Percentiles rank a stretch among this genome's conserved stretches.
These are phyloP conservation scores for Scenedesmus sp. DNA, from an alignment of 163 green algal genomes.

Conservation along the genomic window DNA sequence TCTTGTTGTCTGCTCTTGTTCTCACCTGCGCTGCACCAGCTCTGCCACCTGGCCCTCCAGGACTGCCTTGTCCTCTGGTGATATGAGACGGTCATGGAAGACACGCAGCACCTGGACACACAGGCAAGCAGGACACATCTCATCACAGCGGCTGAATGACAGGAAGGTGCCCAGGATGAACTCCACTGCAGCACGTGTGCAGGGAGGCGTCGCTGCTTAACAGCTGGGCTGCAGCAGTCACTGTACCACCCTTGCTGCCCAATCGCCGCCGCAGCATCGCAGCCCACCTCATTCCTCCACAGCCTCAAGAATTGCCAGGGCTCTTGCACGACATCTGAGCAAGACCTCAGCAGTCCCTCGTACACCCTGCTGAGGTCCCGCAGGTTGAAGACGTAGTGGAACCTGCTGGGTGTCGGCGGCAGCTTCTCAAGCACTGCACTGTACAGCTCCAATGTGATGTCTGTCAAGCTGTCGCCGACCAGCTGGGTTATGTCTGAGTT, in stretches of 20 bases:
- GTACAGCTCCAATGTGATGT: slow-evolving; percentile 85
- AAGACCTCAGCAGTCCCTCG: slow-evolving; percentile 74
- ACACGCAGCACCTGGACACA: slow-evolving; percentile 77
- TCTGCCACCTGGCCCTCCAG: slow-evolving; percentile 72
- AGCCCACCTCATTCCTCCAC: slow-evolving; percentile 49
- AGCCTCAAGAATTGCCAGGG: slow-evolving; percentile 36
- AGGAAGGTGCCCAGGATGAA: background rate
- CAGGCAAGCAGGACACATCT: background rate
- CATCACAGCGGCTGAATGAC: background rate
- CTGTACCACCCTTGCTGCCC: no score
- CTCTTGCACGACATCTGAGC: background rate
- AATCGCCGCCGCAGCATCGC: background rate
- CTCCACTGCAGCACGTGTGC: background rate
- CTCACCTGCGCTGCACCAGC: slow-evolving; percentile 66
- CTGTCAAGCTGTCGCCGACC: slow-evolving; percentile 69
- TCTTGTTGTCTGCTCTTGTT: background rate
- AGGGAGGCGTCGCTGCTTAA: no score
- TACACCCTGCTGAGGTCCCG: slow-evolving; percentile 86
- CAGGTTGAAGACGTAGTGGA: slow-evolving; percentile 96
- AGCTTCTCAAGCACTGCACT: slow-evolving; percentile 86
- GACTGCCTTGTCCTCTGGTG: slow-evolving; percentile 78
- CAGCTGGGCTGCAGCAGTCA: no score
- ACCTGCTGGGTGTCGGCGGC: slow-evolving; percentile 86
- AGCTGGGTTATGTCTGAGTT: slow-evolving; percentile 23
- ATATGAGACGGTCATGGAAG: slow-evolving; percentile 91